phyloP scores from a whole-genome alignment of 345 rosid species.

The Citrus mangshanensis region DNA sequence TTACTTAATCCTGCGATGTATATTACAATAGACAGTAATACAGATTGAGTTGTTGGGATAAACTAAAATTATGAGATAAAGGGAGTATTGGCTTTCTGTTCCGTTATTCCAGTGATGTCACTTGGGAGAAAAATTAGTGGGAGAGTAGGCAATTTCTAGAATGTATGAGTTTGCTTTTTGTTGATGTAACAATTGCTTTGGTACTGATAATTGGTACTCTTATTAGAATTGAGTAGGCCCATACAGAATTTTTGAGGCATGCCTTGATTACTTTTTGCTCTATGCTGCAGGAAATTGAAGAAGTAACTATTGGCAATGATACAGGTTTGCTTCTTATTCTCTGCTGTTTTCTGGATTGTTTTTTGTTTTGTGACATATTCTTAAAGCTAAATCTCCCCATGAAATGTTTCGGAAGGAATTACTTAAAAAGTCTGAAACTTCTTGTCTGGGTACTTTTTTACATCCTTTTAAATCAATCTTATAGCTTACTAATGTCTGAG shows the following conservation, averaged over 20 bases:
- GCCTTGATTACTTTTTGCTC: constrained; percentile 14
- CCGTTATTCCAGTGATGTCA: not conserved
- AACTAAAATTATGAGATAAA: not conserved
- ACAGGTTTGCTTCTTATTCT: constrained; percentile 56
- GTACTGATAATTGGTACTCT: not conserved
- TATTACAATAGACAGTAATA: not conserved
- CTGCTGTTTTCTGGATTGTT: constrained; percentile 9
- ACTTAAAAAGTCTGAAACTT: not conserved
- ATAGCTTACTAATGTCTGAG: not conserved
- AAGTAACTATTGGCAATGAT: constrained; percentile 51
- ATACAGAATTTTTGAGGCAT: not conserved
- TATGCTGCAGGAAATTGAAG: constrained; percentile 66
- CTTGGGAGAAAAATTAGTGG: not conserved
- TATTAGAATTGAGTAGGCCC: not conserved
- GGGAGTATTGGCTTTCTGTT: not conserved
- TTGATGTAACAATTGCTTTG: not conserved
- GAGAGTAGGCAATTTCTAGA: not conserved
- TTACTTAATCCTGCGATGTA: not conserved
- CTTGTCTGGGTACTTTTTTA: not conserved
- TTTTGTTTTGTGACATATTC: not conserved
- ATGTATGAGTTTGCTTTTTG: not conserved
- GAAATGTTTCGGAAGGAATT: not conserved
- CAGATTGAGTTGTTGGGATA: not conserved
- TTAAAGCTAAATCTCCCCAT: not conserved
- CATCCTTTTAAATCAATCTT: not conserved